A percentile compares a stretch with the other conserved stretches of the same genome.
These are phyloP conservation scores for Mycena galericulata DNA, from an alignment of 768 basidiomycete genomes.

Conservation along the genomic window DNA sequence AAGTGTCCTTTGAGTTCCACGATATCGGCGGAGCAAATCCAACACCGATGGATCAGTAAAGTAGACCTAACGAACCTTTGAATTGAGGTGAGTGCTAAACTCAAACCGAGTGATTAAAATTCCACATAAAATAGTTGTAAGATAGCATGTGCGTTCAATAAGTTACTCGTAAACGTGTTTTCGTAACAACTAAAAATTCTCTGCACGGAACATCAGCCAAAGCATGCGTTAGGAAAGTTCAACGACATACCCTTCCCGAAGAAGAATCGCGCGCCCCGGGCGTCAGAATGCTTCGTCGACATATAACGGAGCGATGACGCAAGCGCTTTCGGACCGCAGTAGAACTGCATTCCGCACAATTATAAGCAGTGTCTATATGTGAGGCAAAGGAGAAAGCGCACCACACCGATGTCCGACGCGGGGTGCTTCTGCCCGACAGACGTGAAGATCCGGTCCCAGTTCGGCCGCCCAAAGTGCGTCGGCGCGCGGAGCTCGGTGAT, in stretches of 20 bases:
- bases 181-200: slow-evolving; percentile 23
- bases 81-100: too few relatives aligned
- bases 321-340: slow-evolving; percentile 71
- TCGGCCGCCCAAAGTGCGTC: slow-evolving; percentile 93
- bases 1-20: too few relatives aligned
- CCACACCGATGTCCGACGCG: slow-evolving; percentile 91
- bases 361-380: too few relatives aligned
- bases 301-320: slow-evolving; percentile 64
- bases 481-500: slow-evolving; percentile 91
- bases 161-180: slow-evolving; percentile 3
- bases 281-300: slow-evolving; percentile 72
- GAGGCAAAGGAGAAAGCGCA: slow-evolving; percentile 47
- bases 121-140: not conserved
- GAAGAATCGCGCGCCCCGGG: slow-evolving; percentile 69
- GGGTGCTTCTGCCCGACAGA: slow-evolving; percentile 86
- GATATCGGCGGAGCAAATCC: too few relatives aligned
- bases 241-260: slow-evolving; percentile 69
- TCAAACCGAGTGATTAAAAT: not conserved
- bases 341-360: slow-evolving; percentile 51
- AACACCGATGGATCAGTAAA: too few relatives aligned
- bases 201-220: slow-evolving; percentile 2
- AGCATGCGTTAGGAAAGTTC: not conserved
- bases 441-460: slow-evolving; percentile 81
- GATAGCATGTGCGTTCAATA: not conserved
- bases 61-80: too few relatives aligned